phyloP scores from a whole-genome alignment of 1,139 yeast genomes.

The Blastobotrys illinoisensis region DNA sequence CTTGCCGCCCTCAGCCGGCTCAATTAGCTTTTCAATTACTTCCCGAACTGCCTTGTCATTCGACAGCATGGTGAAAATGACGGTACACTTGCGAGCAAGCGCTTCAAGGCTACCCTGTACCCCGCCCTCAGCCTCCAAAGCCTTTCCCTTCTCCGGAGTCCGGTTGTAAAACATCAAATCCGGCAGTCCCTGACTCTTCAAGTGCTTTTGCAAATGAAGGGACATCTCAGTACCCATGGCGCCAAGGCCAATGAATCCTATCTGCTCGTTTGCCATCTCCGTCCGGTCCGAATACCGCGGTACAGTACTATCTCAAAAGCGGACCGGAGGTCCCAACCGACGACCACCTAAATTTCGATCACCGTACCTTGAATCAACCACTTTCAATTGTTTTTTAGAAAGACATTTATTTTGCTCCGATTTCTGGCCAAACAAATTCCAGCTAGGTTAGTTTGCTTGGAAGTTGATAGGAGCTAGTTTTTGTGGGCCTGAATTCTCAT shows the following conservation, averaged over 20 bases:
- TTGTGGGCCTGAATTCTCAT: neutral
- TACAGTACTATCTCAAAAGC: neutral
- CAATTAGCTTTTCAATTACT: slow-evolving; percentile 11
- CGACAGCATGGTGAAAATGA: slow-evolving; percentile 20
- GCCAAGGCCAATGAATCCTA: slow-evolving; percentile 20
- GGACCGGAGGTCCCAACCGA: neutral
- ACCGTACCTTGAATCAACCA: neutral
- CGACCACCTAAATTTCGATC: neutral
- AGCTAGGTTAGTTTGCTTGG: neutral
- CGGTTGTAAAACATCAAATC: slow-evolving; percentile 19
- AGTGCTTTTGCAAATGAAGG: slow-evolving; percentile 17
- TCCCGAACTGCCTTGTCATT: slow-evolving; percentile 17
- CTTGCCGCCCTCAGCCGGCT: slow-evolving; percentile 18
- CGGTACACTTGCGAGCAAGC: slow-evolving; percentile 13
- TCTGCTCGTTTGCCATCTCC: neutral
- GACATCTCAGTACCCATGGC: slow-evolving; percentile 24
- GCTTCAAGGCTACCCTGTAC: slow-evolving; percentile 13
- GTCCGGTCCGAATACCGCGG: too few species aligned
- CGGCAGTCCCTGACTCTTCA: slow-evolving; percentile 12
- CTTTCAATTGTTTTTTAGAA: too few species aligned
- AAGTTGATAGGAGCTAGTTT: neutral
- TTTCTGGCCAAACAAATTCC: neutral
- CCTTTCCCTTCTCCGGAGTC: slow-evolving; percentile 18
- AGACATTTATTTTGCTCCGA: neutral
- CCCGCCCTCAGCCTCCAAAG: slow-evolving; percentile 19